These are phyloP conservation scores for Poa annua DNA, from an alignment of 176 grass and related monocot genomes.

Conservation along the genomic window DNA sequence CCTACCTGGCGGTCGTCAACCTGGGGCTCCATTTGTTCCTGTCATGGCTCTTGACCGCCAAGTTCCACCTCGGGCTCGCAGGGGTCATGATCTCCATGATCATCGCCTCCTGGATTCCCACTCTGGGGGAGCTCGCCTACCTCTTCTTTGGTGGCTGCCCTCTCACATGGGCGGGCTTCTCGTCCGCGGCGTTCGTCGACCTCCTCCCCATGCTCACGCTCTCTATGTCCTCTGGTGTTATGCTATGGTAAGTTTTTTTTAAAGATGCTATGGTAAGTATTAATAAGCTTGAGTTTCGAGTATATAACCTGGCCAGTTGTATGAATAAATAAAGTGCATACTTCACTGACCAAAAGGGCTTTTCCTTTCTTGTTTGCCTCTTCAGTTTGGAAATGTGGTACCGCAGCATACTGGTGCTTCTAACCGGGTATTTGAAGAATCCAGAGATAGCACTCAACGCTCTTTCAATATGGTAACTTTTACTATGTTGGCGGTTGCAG, in stretches of 20 bases:
- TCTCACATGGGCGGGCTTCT: not conserved
- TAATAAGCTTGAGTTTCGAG: too few species aligned
- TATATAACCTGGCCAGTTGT: too few species aligned
- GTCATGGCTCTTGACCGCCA: not conserved
- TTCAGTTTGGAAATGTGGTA: constrained; percentile 73
- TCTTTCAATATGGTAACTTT: constrained; percentile 70
- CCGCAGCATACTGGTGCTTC: constrained; percentile 57
- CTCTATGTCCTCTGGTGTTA: not conserved
- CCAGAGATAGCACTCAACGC: constrained; percentile 65
- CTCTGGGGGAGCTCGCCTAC: not conserved
- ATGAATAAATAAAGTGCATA: too few species aligned
- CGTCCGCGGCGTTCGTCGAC: not conserved
- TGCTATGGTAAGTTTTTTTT: not conserved
- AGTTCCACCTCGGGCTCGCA: not conserved
- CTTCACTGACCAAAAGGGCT: not conserved
- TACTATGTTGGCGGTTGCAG: not conserved
- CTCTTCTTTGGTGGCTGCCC: not conserved
- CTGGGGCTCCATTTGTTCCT: not conserved
- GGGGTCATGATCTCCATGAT: not conserved
- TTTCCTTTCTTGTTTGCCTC: not conserved
- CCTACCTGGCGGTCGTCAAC: not conserved
- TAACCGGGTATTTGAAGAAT: constrained; percentile 63
- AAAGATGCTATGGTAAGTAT: too few species aligned
- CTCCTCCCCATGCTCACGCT: not conserved
- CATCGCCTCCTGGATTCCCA: not conserved